A percentile compares a stretch with the other conserved stretches of the same genome.
These are phyloP conservation scores for Erythrobasidium hasegawianum DNA, from an alignment of 1,284 basidiomycete species.

Conservation along the genomic window DNA sequence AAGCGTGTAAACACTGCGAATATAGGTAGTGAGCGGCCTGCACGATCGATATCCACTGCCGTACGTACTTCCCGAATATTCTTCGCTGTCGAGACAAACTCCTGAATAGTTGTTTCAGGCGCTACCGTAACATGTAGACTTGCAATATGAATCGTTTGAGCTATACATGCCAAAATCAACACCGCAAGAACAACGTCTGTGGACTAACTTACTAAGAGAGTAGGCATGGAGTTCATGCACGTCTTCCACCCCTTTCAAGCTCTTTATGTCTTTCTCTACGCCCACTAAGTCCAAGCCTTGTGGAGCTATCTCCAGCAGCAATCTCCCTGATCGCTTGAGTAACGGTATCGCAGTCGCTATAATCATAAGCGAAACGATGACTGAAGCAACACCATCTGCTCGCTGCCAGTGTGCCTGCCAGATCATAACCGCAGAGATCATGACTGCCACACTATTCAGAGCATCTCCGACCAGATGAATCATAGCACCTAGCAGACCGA, in stretches of 20 bases:
- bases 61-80: constrained; percentile 10
- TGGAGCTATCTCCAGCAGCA: constrained; percentile 28
- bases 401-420: constrained; percentile 23
- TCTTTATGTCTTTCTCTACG: constrained; percentile 30
- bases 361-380: constrained; percentile 29
- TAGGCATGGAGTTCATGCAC: constrained; percentile 24
- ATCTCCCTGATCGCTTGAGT: constrained; percentile 13
- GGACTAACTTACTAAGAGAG: constrained; percentile 7
- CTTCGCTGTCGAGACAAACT: constrained; percentile 14
- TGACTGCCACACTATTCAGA: constrained; percentile 32
- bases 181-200: too few species aligned
- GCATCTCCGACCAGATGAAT: constrained; percentile 34
- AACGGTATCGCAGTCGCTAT: constrained; percentile 30
- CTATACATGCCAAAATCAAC: background rate
- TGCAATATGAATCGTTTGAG: constrained; percentile 25
- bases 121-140: constrained; percentile 22
- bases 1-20: constrained; percentile 23
- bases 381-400: constrained; percentile 26
- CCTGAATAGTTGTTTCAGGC: constrained; percentile 11
- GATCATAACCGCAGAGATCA: constrained; percentile 24
- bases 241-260: constrained; percentile 16
- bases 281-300: constrained; percentile 25
- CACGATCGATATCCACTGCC: too few species aligned
- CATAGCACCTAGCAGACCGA: constrained; percentile 26
- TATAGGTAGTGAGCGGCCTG: background rate